Evolutionary conservation across 768 basidiomycete genomes (phyloP), one percentile per base, ranked within the genome.

Genomic region (Podaxis carcinomalis): DNA sequence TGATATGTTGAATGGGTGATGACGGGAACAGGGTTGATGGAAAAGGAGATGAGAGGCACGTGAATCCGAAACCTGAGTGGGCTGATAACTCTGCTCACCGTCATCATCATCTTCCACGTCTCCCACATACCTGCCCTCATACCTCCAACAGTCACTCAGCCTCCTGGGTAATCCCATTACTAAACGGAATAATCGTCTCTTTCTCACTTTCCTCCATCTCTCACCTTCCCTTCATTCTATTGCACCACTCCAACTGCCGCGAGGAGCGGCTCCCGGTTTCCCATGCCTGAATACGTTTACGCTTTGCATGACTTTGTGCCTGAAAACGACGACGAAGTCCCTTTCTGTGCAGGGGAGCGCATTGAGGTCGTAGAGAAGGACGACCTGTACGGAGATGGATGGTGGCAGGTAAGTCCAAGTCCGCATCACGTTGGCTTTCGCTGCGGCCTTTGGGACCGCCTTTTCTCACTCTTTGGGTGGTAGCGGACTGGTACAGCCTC

Each of bases 281-380:
- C 6, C n/a, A 92, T 92, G 91, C 79, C 84, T 19, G 87, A 91
- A 67, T 92, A 90, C 77, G 92, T 95, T 56, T 94, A 91, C 68
- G 93, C 90, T 1, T 77, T 93, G 13, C 93, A 96, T 70, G 88
- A 90, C 67, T 98, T 98, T 67, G 67, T 75, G 3, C 95, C 97
- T 2, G 95, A 99, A 77, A 86, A 98, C 73, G 91, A 92, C 55
- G 97, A 99, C 73, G 97, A 99, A 75, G 83, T 98, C 40, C 67
- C 85, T 0, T 97, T 98, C 71, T 79, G 76, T 46, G 87, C 87
- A 3, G 95, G 95, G 1, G 93, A 98, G 66, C 79, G 83, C 59
- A 93, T 98, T 66, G 88, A 92, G 68, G 86, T 99, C 28, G 60
- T 98, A 44, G 96, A 98, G 77, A 92, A 86, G 75, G 97, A 98